Evolutionary conservation across 495 filamentous ascomycete genomes (phyloP), one percentile per base, ranked within the genome.

Genomic region (Neurospora pannonica): DNA sequence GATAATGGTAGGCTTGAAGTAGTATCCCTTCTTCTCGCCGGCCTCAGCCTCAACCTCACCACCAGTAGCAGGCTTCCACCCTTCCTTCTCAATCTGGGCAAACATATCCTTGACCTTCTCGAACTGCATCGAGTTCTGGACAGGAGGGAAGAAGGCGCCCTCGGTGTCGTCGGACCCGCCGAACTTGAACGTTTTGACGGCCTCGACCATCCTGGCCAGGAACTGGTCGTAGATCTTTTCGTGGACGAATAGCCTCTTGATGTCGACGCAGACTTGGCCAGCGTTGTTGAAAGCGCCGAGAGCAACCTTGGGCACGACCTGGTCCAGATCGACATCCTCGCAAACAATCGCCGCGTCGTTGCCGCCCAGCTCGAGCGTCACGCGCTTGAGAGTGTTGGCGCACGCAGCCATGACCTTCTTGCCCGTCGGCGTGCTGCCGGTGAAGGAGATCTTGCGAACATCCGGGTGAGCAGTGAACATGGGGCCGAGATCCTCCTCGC

Each of bases 161-260:
- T 80, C 71, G 4, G 82, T 76, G n/a, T 78, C 79, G 5, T 85
- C 85, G 2, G 82, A 75, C 19, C 78, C 79, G 6, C 85, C 85
- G n/a, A 85, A 83, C 42, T 86, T 84, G 2, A 88, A 83, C 38
- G 83, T 78, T 78, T 89, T 86, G 17, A 89, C 86, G 77, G 88
- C 89, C 17, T 85, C 77, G 38, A 90, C 83, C 73, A 92, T 82
- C 8, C 82, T 81, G 11, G 84, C 78, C 9, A 89, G 78, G 81
- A 93, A 92, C 54, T 82, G 78, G 40, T 90, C 86, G 81, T 92
- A 92, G 76, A 92, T 89, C 17, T 81, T 82, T 75, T 92, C 87
- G 81, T 92, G 91, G 28, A 93, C 87, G 78, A 92, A 92, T 74
- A 93, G 83, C 5, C 91, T 86, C 80, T 92, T 92, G 38, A 87